Conservation (phyloP, 2,329 filamentous ascomycete species). For the Fusarium anguioides region DNA sequence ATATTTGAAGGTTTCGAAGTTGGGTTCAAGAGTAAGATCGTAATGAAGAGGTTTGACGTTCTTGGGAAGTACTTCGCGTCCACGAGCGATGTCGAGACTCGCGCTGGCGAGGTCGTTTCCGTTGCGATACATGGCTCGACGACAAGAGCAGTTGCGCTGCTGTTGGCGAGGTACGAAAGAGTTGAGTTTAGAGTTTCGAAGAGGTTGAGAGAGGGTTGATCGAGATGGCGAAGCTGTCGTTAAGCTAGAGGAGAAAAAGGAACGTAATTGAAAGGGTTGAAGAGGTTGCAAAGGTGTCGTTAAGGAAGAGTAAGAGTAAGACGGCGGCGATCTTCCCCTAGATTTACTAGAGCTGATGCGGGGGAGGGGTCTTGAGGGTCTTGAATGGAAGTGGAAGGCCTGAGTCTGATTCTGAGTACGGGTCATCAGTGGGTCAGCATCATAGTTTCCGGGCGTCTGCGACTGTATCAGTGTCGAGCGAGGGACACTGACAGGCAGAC, state of each 20-base stretch:
- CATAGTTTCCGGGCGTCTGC: conserved; percentile 14
- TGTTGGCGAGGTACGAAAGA: conserved; percentile 32
- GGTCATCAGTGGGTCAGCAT: conserved; percentile 40
- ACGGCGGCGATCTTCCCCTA: conserved; percentile 7
- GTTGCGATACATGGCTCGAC: conserved; percentile 47
- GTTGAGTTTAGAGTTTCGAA: conserved; percentile 4
- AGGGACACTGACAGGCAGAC: background rate
- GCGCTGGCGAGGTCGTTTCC: conserved; percentile 38
- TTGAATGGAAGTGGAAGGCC: conserved; percentile 36
- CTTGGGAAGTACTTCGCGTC: conserved; percentile 85
- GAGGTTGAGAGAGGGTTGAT: background rate
- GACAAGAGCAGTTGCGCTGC: conserved; percentile 45
- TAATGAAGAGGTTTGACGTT: conserved; percentile 96
- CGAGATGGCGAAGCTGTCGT: conserved; percentile 3
- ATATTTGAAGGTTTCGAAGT: conserved; percentile 89
- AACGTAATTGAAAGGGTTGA: conserved; percentile 2
- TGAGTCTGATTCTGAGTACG: conserved; percentile 6
- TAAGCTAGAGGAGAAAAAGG: conserved; percentile 9
- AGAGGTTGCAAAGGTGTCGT: background rate
- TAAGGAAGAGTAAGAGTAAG: conserved; percentile 20
- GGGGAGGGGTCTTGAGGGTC: conserved; percentile 41
- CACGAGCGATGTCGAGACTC: conserved; percentile 45
- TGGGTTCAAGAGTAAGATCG: conserved; percentile 88
- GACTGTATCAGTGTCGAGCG: background rate
- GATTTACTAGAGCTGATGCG: conserved; percentile 33